Base-by-base conservation (phyloP, 228 moss, liverwort and hornwort species). In the Sphagnum magellanicum region DNA sequence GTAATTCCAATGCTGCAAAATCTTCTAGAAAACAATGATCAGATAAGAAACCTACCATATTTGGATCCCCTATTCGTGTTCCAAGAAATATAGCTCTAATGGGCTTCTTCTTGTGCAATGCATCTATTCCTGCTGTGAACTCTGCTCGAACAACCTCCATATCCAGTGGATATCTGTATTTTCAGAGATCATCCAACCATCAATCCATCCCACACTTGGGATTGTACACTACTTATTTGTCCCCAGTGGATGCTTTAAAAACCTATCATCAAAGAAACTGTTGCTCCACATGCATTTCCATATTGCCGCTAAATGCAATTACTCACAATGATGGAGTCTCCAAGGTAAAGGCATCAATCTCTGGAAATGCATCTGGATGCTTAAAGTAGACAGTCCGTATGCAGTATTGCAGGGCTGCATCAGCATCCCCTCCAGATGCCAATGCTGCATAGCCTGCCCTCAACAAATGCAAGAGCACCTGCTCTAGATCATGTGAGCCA, bases 351-450 rank as follows among this genome's bases (percentile, higher is more conserved):
- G 69, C 49, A 70, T 78, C 73, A 74, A 78, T 78, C 60, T 78
- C 78, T 50, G 69, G 57, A 69, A 78, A 78, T 13, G 73, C 70
- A 63, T 78, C 69, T 58, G 73, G 70, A 59, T 73, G 73, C 70
- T 73, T 70, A 70, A 78, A 78, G 65, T 78, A 78, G 65, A 78
- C 74, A 50, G 78, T 78, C 64, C 73, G 65, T 51, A 78, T 73
- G 51, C 64, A 72, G 63, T 73, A 69, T 32, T 32, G 32, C 32
- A 32, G 32, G 32, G 32, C 32, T 32, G 32, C 32, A 32, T 32
- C 32, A 32, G 32, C 49, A 48, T 6, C 17, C 11, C 16, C 6
- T 48, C 17, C n/a, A 55, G 53, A 8, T 50, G 59, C 6, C 48
- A 70, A 16, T 5, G 69, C 78, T 50, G 78, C 78, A 49, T 73